Conservation (phyloP, 2,329 filamentous ascomycete genomes). For the Paecilomyces niveus region DNA sequence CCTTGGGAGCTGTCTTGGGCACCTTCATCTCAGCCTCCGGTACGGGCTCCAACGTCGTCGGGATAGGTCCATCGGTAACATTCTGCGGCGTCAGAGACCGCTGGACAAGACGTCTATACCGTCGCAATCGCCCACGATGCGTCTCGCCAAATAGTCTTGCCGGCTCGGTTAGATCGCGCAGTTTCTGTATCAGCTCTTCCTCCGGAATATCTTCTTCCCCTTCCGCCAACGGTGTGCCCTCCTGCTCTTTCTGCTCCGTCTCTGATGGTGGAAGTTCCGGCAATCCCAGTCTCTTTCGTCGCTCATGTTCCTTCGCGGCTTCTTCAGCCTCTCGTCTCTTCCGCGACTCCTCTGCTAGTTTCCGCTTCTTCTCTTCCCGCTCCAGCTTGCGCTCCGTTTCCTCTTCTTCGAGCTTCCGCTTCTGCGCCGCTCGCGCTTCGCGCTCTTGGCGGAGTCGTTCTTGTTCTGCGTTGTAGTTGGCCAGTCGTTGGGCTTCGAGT, state of each 20-base stretch:
- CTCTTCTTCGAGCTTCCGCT: conserved; percentile 86
- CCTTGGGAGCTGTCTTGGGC: conserved; percentile 53
- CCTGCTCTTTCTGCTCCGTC: conserved; percentile 22
- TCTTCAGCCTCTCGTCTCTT: conserved; percentile 64
- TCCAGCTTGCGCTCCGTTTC: conserved; percentile 60
- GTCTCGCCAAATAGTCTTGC: conserved; percentile 72
- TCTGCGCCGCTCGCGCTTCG: conserved; percentile 61
- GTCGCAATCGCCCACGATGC: conserved; percentile 59
- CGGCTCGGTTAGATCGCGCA: conserved; percentile 69
- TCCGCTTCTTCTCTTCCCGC: conserved; percentile 74
- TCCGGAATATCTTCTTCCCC: conserved; percentile 59
- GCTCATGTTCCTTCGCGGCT: conserved; percentile 61
- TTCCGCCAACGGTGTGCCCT: conserved; percentile 25
- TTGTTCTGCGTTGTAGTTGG: conserved; percentile 76
- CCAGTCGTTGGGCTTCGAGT: conserved; percentile 72
- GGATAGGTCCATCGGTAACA: conserved; percentile 70
- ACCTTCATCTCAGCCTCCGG: conserved; percentile 88
- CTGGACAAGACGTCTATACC: conserved; percentile 59
- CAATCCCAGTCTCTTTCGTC: conserved; percentile 70
- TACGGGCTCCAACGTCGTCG: conserved; percentile 72
- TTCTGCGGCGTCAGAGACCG: conserved; percentile 26
- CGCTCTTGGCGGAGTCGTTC: conserved; percentile 65
- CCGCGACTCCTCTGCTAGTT: conserved; percentile 73
- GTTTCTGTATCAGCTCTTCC: conserved; percentile 58
- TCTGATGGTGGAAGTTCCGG: conserved; percentile 60